Conservation (phyloP, 495 filamentous ascomycete genomes). For the Astrothelium macrocarpum region DNA sequence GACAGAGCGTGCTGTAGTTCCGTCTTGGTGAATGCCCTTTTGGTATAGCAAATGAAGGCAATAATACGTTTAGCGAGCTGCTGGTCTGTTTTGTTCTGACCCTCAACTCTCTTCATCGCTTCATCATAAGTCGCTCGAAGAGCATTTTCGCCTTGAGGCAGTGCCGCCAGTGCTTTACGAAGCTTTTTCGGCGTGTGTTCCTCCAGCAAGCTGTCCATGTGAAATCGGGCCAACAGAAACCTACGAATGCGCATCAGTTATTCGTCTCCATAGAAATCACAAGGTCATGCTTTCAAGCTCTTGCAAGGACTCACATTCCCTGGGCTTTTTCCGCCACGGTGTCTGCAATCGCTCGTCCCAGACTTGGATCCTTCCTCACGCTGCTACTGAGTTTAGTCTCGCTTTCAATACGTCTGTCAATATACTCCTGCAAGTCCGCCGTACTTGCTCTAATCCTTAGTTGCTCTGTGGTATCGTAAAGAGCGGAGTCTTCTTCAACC, state of each 20-base stretch:
- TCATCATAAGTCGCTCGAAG: background rate
- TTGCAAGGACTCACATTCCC: background rate
- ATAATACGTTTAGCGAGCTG: slow-evolving; percentile 1
- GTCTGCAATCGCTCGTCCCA: background rate
- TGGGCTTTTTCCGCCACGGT: slow-evolving; percentile 1
- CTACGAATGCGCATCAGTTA: background rate
- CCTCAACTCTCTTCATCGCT: background rate
- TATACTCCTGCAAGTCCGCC: background rate
- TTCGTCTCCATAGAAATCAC: background rate
- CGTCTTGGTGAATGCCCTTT: background rate
- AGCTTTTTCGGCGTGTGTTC: background rate
- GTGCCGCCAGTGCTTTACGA: background rate
- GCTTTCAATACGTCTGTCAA: background rate
- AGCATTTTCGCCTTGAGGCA: background rate
- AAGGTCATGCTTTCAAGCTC: too few relatives aligned
- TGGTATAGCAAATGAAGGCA: background rate
- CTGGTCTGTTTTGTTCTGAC: background rate
- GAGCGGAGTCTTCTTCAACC: background rate
- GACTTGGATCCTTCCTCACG: background rate
- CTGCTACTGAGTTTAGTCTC: background rate
- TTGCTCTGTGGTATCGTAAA: background rate
- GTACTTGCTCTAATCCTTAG: background rate
- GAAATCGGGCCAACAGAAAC: slow-evolving; percentile 2
- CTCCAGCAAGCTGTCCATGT: background rate
- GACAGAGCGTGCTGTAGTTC: background rate